Percentiles rank a stretch among this genome's conserved stretches.
Conservation (phyloP, 108 stramenopile genomes). For the Fistulifera solaris region DNA sequence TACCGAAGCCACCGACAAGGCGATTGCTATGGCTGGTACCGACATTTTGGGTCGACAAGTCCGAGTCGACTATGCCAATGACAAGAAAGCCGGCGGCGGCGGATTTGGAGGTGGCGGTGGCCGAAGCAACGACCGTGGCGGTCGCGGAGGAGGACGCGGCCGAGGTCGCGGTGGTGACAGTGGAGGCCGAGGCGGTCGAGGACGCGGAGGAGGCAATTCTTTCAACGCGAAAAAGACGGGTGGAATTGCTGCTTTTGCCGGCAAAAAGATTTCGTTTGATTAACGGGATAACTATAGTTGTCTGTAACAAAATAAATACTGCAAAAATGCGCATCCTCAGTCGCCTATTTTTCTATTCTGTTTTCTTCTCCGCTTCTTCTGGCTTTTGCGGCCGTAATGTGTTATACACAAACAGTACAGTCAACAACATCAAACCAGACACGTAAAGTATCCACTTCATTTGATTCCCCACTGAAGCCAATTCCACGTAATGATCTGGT, state of each 20-base stretch:
- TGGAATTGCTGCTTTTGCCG: constrained; percentile 70
- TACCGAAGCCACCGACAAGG: constrained; percentile 78
- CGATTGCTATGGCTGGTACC: constrained; percentile 82
- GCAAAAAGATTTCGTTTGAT: constrained; percentile 92
- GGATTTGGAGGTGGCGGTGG: constrained; percentile 23
- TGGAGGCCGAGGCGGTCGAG: constrained; percentile 54
- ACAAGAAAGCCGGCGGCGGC: constrained; percentile 45
- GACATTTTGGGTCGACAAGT: constrained; percentile 80
- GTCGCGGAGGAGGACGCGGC: constrained; percentile 47
- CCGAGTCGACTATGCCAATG: constrained; percentile 85
- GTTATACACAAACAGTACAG: too few species aligned
- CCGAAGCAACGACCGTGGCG: constrained; percentile 38
- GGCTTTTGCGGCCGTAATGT: too few species aligned
- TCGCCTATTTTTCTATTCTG: too few species aligned
- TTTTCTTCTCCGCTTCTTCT: too few species aligned
- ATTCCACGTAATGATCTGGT: too few species aligned
- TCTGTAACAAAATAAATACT: too few species aligned
- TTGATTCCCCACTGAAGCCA: too few species aligned
- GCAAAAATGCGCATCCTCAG: too few species aligned
- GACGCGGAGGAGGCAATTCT: constrained; percentile 46
- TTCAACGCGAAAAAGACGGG: constrained; percentile 59
- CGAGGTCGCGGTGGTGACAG: constrained; percentile 62
- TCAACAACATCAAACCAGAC: too few species aligned
- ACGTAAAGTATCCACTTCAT: too few species aligned
- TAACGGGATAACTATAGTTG: too few species aligned